phyloP scores from a whole-genome alignment of 208 protist genomes.

The Leishmania turanica region DNA sequence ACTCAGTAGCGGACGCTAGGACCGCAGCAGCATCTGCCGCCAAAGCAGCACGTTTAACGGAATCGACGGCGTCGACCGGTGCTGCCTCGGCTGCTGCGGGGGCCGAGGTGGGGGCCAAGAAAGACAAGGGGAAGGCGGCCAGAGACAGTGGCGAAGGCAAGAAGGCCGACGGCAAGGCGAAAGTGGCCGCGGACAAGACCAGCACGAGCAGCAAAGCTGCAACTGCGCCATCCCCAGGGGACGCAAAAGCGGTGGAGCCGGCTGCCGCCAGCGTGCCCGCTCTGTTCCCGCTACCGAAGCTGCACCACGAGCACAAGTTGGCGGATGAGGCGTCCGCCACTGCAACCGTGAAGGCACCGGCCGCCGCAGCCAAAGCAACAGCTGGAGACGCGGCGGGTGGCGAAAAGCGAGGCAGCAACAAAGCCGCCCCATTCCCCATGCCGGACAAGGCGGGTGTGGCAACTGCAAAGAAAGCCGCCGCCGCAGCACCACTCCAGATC shows the following conservation, averaged over 20 bases:
- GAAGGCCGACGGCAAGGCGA: background rate
- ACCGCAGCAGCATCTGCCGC: background rate
- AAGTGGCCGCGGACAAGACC: background rate
- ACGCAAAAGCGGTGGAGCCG: background rate
- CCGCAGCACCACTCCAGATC: background rate
- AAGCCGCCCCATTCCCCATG: background rate
- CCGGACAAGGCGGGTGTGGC: background rate
- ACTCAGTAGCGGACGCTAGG: background rate
- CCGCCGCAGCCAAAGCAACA: background rate
- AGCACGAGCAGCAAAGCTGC: background rate
- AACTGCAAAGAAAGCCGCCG: background rate
- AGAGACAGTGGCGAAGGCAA: background rate
- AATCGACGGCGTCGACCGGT: background rate
- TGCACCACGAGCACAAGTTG: slow-evolving; percentile 22
- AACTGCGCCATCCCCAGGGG: background rate
- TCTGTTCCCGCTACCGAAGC: slow-evolving; percentile 19
- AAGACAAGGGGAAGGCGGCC: background rate
- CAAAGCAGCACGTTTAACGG: background rate
- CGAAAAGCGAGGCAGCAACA: background rate
- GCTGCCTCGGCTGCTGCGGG: background rate
- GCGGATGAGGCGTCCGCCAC: background rate
- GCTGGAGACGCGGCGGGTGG: background rate
- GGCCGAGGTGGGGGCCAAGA: background rate
- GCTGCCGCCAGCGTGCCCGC: background rate
- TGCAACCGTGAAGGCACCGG: background rate